A percentile compares a stretch with the other conserved stretches of the same genome.
Evolutionary conservation across 129 eudicot species (phyloP).

Genomic region (Flaveria bidentis): DNA sequence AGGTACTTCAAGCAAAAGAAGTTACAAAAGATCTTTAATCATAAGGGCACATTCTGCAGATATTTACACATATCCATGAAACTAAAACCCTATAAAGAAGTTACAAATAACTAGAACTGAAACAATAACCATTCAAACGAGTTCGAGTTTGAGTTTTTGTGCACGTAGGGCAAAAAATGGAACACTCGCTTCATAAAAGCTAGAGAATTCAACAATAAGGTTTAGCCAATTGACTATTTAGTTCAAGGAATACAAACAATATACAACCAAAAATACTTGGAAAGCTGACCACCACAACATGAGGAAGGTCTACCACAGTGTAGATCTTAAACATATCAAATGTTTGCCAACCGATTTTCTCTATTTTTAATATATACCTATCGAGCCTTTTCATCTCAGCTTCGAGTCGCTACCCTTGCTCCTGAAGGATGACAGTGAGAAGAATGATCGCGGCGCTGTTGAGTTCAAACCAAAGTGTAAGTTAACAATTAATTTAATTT

Average conservation of each 20-base stretch:
- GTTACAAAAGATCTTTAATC: neutral
- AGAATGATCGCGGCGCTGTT: slow-evolving; percentile 90
- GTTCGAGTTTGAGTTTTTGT: slow-evolving; percentile 11
- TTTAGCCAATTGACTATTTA: slow-evolving; percentile 41
- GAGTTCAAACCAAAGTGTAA: slow-evolving; percentile 4
- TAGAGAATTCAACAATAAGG: slow-evolving; percentile 31
- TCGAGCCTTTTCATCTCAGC: slow-evolving; percentile 33
- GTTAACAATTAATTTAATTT: neutral
- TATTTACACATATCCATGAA: neutral
- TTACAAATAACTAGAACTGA: neutral
- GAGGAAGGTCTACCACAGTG: slow-evolving; percentile 12
- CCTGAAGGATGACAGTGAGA: slow-evolving; percentile 86
- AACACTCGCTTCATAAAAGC: slow-evolving; percentile 27
- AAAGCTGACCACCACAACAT: slow-evolving; percentile 30
- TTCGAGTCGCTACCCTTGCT: slow-evolving; percentile 88
- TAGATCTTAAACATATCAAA: slow-evolving; percentile 20
- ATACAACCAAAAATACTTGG: slow-evolving; percentile 40
- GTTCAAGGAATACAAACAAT: slow-evolving; percentile 32
- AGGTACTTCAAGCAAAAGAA: too few species aligned
- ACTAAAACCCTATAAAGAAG: neutral
- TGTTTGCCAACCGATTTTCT: slow-evolving; percentile 29
- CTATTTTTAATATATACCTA: slow-evolving; percentile 28
- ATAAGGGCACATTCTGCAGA: neutral
- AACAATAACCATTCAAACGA: slow-evolving; percentile 15
- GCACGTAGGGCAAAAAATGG: slow-evolving; percentile 19